Base-by-base conservation (phyloP, 139 green algal species). In the Tetratostichococcus sp. region DNA sequence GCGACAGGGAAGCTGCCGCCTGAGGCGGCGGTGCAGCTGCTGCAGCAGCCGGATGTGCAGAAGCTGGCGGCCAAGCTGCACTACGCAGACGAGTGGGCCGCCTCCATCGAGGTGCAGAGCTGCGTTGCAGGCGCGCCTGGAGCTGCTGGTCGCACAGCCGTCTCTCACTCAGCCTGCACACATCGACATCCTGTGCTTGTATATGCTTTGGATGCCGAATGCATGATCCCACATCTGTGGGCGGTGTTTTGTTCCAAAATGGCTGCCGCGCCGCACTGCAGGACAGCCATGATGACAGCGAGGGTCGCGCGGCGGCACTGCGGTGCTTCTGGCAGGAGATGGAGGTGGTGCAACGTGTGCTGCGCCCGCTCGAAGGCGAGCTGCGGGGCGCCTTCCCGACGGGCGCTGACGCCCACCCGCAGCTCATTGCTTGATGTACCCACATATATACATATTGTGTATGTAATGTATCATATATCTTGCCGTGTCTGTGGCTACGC, bases 1-100 rank as follows among this genome's bases (percentile, higher is more conserved):
- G n/a, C n/a, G n/a, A n/a, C n/a, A n/a, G n/a, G n/a, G 16, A 43
- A 25, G 22, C 8, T 34, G 31, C 35, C 31, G 30, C 32, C 43
- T 35, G 79, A 34, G 3, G 71, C 72, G 21, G 70, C 71, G 5
- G 71, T 50, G 50, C 71, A 31, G 22, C 82, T 89, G 65, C 59
- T 91, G 33, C 68, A 81, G 75, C 78, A 82, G 43, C 79, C 82
- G 2, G 67, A 77, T 19, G 50, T 93, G 16, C 73, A 82, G 30
- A 76, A 79, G 39, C 87, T 91, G 33, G 75, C 83, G 1, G 77
- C 69, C 30, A 91, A 93, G 74, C 82, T 69, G 28, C 14, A 30
- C 4, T 84, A 84, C 58, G 75, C 70, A 30, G 65, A 75, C 19
- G 81, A 89, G 33, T 93, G 89, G 89, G 77, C 67, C 11, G 30